Percentiles rank a stretch among this genome's conserved stretches.
phyloP scores from a whole-genome alignment of 2,329 filamentous ascomycete genomes.

The Aspergillus fructus region DNA sequence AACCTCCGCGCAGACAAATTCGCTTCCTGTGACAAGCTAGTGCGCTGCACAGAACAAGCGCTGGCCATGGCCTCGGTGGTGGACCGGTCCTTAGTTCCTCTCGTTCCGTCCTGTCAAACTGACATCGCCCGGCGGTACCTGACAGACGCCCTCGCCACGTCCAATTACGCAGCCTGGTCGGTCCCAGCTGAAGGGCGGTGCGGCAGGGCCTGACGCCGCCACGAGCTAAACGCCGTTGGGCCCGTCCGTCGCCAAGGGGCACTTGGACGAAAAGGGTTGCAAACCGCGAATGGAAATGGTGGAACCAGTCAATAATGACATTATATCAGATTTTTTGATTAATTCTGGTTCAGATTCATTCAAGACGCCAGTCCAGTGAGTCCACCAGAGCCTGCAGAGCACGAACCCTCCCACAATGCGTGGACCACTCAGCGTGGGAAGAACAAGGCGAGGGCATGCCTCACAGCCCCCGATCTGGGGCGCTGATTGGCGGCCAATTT shows the following conservation, averaged over 20 bases:
- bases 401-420: too few species aligned
- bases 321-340: background rate
- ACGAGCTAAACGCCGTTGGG: constrained; percentile 13
- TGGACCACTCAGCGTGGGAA: too few species aligned
- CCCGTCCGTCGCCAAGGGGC: constrained; percentile 8
- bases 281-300: background rate
- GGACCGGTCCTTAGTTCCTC: background rate
- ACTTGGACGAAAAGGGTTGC: background rate
- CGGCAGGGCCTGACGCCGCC: background rate
- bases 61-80: background rate
- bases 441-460: too few species aligned
- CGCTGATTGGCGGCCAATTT: constrained; percentile 19
- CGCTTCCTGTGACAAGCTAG: background rate
- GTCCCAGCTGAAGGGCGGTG: background rate
- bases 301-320: constrained; percentile 3
- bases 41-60: background rate
- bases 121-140: constrained; percentile 5
- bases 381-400: too few species aligned
- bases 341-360: too few species aligned
- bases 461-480: background rate
- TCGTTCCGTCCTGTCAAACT: background rate
- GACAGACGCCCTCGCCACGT: background rate
- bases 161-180: background rate
- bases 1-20: background rate
- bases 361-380: too few species aligned